Conservation (phyloP, 768 basidiomycete species). For the Solioccasus polychromus region DNA sequence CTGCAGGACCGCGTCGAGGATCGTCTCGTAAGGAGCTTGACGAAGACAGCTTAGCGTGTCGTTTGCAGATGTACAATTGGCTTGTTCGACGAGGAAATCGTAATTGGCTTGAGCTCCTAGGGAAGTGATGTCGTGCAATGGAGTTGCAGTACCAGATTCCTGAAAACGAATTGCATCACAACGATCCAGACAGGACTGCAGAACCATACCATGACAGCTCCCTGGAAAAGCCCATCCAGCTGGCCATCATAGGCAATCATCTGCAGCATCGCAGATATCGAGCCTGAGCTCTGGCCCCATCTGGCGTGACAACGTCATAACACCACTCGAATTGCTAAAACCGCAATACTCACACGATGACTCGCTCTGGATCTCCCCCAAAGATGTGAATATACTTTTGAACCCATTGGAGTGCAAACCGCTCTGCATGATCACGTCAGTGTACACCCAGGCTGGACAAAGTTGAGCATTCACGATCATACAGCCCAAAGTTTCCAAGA, state of each 20-base stretch:
- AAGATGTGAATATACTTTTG: constrained; percentile 40
- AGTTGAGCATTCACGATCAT: constrained; percentile 27
- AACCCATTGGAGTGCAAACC: constrained; percentile 41
- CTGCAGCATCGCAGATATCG: constrained; percentile 12
- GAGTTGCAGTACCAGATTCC: constrained; percentile 14
- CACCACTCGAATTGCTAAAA: background rate
- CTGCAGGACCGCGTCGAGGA: constrained; percentile 9
- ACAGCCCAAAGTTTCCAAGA: constrained; percentile 36
- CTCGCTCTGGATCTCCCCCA: constrained; percentile 38
- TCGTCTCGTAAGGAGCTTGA: constrained; percentile 11
- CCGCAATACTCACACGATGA: constrained; percentile 19
- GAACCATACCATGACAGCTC: constrained; percentile 15
- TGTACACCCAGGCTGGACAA: background rate
- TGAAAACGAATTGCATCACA: background rate
- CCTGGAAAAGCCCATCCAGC: constrained; percentile 15
- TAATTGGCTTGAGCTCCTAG: constrained; percentile 11
- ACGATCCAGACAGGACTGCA: background rate
- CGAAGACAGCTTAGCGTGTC: constrained; percentile 19
- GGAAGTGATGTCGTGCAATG: constrained; percentile 3
- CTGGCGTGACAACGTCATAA: background rate
- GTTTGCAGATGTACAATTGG: constrained; percentile 8
- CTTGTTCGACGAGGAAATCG: constrained; percentile 12
- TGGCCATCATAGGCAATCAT: constrained; percentile 16
- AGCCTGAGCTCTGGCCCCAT: constrained; percentile 20
- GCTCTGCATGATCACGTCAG: constrained; percentile 18